Evolutionary conservation across 2,329 filamentous ascomycete species (phyloP).

Genomic region (Pezicula carpinea): DNA sequence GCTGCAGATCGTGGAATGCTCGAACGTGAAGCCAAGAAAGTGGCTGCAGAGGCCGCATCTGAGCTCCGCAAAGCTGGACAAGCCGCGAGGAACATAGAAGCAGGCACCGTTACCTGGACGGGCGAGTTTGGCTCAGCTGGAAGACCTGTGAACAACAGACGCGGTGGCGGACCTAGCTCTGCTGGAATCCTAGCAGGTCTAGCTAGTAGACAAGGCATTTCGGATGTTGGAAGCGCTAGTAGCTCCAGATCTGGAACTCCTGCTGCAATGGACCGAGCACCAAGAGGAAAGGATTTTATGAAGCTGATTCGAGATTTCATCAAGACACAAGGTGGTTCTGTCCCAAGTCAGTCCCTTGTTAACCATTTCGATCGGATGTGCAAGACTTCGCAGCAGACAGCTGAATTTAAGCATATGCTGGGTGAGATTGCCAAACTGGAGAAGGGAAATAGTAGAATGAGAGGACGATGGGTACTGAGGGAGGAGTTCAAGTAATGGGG

Average conservation of each 20-base stretch:
- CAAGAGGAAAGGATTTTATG: constrained; percentile 59
- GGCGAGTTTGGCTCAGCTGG: constrained; percentile 77
- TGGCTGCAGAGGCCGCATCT: constrained; percentile 72
- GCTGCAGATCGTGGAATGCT: constrained; percentile 74
- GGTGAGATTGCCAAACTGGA: constrained; percentile 69
- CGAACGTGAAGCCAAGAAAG: constrained; percentile 72
- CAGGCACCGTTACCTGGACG: constrained; percentile 91
- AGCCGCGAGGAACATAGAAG: constrained; percentile 65
- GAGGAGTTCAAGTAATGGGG: constrained; percentile 26
- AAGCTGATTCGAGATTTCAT: constrained; percentile 76
- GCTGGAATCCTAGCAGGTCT: constrained; percentile 52
- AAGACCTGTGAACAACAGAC: constrained; percentile 49
- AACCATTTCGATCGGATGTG: constrained; percentile 87
- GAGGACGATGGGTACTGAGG: constrained; percentile 28
- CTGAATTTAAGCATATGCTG: constrained; percentile 79
- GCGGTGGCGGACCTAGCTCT: constrained; percentile 46
- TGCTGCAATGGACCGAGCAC: constrained; percentile 30
- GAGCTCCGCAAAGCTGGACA: constrained; percentile 71
- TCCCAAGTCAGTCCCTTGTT: constrained; percentile 79
- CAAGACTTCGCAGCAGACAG: constrained; percentile 60
- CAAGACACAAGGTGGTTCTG: constrained; percentile 68
- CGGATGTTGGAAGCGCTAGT: constrained; percentile 33
- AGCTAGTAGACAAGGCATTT: constrained; percentile 45
- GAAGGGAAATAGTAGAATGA: constrained; percentile 30
- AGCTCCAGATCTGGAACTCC: constrained; percentile 44